Evolutionary conservation across 257 asterid species (phyloP).

Genomic region (Lithospermum erythrorhizon): DNA sequence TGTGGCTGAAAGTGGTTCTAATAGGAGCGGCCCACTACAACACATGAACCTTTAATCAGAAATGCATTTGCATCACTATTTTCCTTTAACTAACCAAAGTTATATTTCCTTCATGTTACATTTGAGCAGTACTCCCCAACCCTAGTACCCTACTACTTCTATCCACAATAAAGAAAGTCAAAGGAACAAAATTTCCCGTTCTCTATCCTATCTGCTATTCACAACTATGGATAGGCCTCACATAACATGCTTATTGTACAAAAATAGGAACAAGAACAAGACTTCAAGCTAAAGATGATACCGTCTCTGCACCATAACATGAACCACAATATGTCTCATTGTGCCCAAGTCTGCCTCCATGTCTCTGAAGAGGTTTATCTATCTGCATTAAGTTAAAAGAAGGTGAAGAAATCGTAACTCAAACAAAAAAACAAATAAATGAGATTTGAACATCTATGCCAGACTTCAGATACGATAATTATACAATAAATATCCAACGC

Average conservation of each 20-base stretch:
- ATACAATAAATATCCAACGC: not conserved
- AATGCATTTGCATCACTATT: not conserved
- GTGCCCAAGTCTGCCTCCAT: slow-evolving; percentile 95
- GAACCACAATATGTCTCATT: slow-evolving; percentile 95
- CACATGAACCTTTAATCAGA: not conserved
- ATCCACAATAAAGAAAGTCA: not conserved
- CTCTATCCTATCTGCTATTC: not conserved
- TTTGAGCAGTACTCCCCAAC: too few relatives aligned
- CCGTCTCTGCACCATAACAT: slow-evolving; percentile 96
- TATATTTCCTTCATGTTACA: too few relatives aligned
- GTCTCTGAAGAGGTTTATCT: slow-evolving; percentile 93
- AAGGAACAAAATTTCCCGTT: not conserved
- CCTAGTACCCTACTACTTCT: too few relatives aligned
- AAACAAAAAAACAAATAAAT: slow-evolving; percentile 1
- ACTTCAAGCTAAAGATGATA: slow-evolving; percentile 18
- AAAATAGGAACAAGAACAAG: not conserved
- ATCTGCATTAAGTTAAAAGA: slow-evolving; percentile 41
- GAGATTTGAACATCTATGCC: not conserved
- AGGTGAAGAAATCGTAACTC: slow-evolving; percentile 1
- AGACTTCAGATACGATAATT: not conserved
- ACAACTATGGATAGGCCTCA: not conserved
- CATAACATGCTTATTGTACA: not conserved
- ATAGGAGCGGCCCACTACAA: not conserved
- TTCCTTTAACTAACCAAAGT: not conserved
- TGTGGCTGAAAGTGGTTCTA: not conserved